Base-by-base conservation (phyloP, 805 yeast genomes). In the Cyberlindnera meyerae region DNA sequence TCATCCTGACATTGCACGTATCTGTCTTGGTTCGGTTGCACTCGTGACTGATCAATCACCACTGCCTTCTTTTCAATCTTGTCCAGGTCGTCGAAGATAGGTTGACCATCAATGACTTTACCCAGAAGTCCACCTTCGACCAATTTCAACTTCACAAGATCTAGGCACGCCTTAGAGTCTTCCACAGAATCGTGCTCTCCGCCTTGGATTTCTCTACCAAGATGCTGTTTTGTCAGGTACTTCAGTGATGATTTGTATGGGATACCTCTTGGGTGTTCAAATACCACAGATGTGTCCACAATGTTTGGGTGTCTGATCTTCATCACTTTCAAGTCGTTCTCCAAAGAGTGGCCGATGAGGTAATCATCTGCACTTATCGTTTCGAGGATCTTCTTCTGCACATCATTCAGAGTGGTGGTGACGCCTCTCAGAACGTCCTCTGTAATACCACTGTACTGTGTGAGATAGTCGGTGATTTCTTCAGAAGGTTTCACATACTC, bases 261-360 rank as follows among this genome's bases (percentile, higher is more conserved):
- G 0, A 81, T 81, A 0, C 97, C 97, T 24, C 83, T 68, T n/a
- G 75, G 72, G 55, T 88, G 96, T 36, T 87, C 87, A 60, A 65
- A 83, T 9, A 81, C 63, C 1, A 83, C 48, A 0, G 96, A 69
- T 0, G 97, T 90, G 59, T 90, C 98, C 11, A 90, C 75, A 18
- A 89, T 69, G 12, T 61, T 66, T 2, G 84, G 80, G 55, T 90
- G 97, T 32, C 78, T 69, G 12, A 93, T 49, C 47, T 72, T 71
- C 54, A 93, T 59, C 3, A 79, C 95, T 9, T 70, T 66, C 33
- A 90, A 65, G 58, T 90, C 98, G 16, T 82, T 78, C 44, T 89
- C 90, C 21, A 90, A 63, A 0, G 97, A 90, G 57, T 90, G 98
- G 2, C 98, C 97, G 35, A 90, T 73, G 16, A 90, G 54, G 11